Evolutionary conservation across 805 yeast species (phyloP).

Genomic region (Ogataea henricii): DNA sequence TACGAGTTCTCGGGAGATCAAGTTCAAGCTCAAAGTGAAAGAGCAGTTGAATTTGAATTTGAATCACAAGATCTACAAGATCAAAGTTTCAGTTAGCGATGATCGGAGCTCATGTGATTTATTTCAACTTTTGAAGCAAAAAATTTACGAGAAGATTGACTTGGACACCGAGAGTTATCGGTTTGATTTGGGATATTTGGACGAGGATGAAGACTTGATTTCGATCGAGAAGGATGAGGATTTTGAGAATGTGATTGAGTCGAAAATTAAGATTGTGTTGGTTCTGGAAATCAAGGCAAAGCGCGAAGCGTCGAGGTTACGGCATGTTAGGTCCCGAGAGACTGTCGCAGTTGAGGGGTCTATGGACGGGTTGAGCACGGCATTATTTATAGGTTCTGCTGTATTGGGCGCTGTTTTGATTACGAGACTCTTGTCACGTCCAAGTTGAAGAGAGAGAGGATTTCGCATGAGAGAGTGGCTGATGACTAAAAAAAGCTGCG

Average conservation of each 20-base stretch:
- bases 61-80: constrained; percentile 29
- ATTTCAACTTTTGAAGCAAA: constrained; percentile 15
- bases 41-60: constrained; percentile 21
- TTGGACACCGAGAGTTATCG: constrained; percentile 20
- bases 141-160: constrained; percentile 25
- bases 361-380: neutral
- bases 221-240: constrained; percentile 38
- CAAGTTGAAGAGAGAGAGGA: neutral
- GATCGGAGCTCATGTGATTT: constrained; percentile 10
- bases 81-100: constrained; percentile 20
- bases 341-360: neutral
- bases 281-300: constrained; percentile 19
- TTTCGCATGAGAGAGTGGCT: too few species aligned
- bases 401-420: constrained; percentile 11
- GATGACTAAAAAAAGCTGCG: neutral
- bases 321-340: neutral
- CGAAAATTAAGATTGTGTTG: constrained; percentile 13
- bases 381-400: constrained; percentile 8
- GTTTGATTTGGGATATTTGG: constrained; percentile 39
- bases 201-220: constrained; percentile 41
- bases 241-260: constrained; percentile 30
- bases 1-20: constrained; percentile 13
- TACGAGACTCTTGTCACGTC: constrained; percentile 3
- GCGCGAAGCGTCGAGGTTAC: neutral
- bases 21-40: constrained; percentile 22